Percentiles rank a stretch among this genome's conserved stretches.
phyloP scores from a whole-genome alignment of 495 filamentous ascomycete genomes.

The Extremus antarcticus region DNA sequence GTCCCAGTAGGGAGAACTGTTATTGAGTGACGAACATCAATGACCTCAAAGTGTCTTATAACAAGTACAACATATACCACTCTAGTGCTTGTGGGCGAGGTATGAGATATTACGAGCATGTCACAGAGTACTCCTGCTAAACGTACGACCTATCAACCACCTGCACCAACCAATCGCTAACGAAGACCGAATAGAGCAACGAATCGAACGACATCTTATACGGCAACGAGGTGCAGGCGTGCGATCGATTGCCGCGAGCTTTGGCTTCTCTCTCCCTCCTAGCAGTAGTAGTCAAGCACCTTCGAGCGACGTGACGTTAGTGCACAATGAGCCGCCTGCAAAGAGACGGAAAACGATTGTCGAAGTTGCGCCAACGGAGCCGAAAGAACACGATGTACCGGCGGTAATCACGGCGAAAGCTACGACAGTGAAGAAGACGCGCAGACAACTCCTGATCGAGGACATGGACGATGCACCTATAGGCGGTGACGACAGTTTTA shows the following conservation, averaged over 20 bases:
- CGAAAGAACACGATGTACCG: background rate
- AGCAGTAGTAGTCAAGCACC: background rate
- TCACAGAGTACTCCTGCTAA: conserved; percentile 22
- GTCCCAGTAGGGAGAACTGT: too few relatives aligned
- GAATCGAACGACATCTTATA: conserved; percentile 46
- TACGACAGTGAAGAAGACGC: background rate
- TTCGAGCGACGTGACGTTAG: background rate
- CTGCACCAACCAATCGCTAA: conserved; percentile 11
- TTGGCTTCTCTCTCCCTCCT: conserved; percentile 39
- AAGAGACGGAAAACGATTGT: conserved; percentile 5
- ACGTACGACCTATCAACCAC: conserved; percentile 20
- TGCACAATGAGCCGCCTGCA: background rate
- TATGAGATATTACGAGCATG: conserved; percentile 16
- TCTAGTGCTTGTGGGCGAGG: background rate
- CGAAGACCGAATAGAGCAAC: conserved; percentile 23
- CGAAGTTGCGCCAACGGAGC: background rate
- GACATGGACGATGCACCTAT: background rate
- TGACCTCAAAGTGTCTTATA: background rate
- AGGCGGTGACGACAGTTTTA: background rate
- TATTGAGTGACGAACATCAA: background rate
- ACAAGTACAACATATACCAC: background rate
- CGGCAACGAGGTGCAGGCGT: conserved; percentile 46
- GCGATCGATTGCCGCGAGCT: conserved; percentile 25
- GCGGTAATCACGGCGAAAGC: background rate
- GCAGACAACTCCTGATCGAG: background rate